Evolutionary conservation across 768 basidiomycete genomes (phyloP), one percentile per base, ranked within the genome.

Genomic region (Pulveroboletus sp.): DNA sequence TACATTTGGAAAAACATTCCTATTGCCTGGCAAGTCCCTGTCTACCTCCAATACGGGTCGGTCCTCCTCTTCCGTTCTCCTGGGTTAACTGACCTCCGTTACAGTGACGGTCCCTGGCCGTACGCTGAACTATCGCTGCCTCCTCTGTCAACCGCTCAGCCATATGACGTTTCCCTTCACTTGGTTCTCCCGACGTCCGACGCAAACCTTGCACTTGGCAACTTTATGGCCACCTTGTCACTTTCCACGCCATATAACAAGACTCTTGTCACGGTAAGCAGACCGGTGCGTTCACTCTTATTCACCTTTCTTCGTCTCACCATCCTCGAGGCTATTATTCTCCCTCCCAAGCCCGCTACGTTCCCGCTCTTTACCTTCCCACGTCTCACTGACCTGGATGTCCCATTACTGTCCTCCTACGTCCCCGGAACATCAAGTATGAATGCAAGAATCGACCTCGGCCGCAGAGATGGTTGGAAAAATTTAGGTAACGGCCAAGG

Each of bases 41-140:
- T 89, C 18, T 80, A 82, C 63, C 72, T 93, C 17, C 87, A 90
- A 72, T 93, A 91, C 56, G 89, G 89, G 89, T 90, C 65, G 35
- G 81, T 63, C 26, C 51, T 38, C 46, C 50, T 35, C 26, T 27
- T 21, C 11, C 4, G 21, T 18, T 43, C 28, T 32, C 33, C 32
- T 30, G 6, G 38, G 5, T 30, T 17, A 51, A 38, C 47, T 59
- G 40, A 48, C 53, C 39, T 17, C 43, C 17, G 24, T n/a, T n/a
- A 8, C 47, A 91, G 89, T 9, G 85, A 89, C 53, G 81, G 82
- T 3, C 56, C 66, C 24, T 63, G 73, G 8, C 89, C 89, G 1
- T 86, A 84, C 53, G 87, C 87, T 5, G 71, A 79, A 35, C 60
- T 75, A 4, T 50, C 65, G 1, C 66, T 91, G 0, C 77, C 81